Evolutionary conservation across 176 grass and related monocot genomes (phyloP).

Genomic region (Rhynchospora tenuis): DNA sequence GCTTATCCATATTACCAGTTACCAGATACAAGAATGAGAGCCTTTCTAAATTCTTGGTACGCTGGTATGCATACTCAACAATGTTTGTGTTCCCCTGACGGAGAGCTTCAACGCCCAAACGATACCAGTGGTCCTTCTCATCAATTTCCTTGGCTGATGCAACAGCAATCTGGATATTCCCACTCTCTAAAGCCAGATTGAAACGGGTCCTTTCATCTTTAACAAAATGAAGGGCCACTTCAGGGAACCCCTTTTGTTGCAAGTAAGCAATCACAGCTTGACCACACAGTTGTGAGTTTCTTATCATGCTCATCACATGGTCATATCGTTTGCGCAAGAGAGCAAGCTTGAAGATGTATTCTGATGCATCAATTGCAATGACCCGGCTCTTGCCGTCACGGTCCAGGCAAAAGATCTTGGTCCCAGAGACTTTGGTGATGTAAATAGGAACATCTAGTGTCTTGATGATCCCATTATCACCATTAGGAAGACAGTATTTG

Average conservation of each 20-base stretch:
- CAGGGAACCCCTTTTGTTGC: conserved; percentile 96
- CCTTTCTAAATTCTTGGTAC: conserved; percentile 91
- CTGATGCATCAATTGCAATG: conserved; percentile 81
- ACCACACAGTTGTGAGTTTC: conserved; percentile 85
- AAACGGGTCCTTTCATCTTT: conserved; percentile 98
- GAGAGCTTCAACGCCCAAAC: conserved; percentile 74
- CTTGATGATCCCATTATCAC: conserved; percentile 89
- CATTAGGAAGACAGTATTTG: conserved; percentile 97
- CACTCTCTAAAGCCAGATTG: conserved; percentile 88
- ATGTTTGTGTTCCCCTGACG: conserved; percentile 85
- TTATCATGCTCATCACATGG: conserved; percentile 98
- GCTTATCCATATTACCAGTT: conserved; percentile 73
- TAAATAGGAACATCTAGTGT: conserved; percentile 92
- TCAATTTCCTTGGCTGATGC: conserved; percentile 91
- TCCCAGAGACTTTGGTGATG: conserved; percentile 81
- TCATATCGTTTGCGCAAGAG: conserved; percentile 76
- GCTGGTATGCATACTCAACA: conserved; percentile 87
- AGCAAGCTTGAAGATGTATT: conserved; percentile 98
- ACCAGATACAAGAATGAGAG: conserved; percentile 89
- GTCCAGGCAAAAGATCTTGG: conserved; percentile 74
- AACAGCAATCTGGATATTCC: conserved; percentile 94
- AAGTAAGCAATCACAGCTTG: conserved; percentile 96
- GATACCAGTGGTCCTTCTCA: conserved; percentile 95
- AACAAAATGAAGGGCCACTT: conserved; percentile 98
- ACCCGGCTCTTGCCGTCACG: conserved; percentile 90